These are phyloP conservation scores for Globisporangium spinosum DNA, from an alignment of 352 stramenopile species.

Conservation along the genomic window DNA sequence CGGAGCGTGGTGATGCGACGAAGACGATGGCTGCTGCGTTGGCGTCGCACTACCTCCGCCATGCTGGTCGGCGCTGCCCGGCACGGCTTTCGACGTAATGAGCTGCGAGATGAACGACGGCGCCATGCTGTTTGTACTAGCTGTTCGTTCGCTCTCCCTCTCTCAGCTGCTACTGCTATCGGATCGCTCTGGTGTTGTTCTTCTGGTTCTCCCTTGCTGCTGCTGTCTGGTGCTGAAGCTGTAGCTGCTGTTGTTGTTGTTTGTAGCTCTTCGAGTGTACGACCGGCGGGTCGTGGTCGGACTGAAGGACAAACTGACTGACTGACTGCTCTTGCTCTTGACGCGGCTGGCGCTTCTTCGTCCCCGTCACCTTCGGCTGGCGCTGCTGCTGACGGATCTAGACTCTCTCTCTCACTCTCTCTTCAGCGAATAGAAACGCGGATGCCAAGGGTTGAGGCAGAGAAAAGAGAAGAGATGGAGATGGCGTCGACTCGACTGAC, in stretches of 20 bases:
- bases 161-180: background rate
- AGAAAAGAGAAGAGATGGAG: background rate
- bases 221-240: background rate
- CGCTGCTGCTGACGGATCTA: background rate
- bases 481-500: background rate
- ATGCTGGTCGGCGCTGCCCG: constrained; percentile 9
- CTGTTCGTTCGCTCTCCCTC: background rate
- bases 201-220: background rate
- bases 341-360: background rate
- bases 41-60: background rate
- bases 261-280: constrained; percentile 6
- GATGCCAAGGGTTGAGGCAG: background rate
- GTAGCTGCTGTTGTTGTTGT: background rate
- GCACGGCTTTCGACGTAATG: constrained; percentile 19
- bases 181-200: background rate
- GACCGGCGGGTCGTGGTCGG: background rate
- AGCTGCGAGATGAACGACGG: constrained; percentile 23
- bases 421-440: background rate
- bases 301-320: background rate
- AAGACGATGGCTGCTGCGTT: background rate
- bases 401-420: too few relatives aligned
- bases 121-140: background rate
- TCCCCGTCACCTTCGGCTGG: background rate
- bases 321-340: background rate
- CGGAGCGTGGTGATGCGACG: background rate